Evolutionary conservation across 805 yeast genomes (phyloP).

Genomic region (Ogataea zsoltii): DNA sequence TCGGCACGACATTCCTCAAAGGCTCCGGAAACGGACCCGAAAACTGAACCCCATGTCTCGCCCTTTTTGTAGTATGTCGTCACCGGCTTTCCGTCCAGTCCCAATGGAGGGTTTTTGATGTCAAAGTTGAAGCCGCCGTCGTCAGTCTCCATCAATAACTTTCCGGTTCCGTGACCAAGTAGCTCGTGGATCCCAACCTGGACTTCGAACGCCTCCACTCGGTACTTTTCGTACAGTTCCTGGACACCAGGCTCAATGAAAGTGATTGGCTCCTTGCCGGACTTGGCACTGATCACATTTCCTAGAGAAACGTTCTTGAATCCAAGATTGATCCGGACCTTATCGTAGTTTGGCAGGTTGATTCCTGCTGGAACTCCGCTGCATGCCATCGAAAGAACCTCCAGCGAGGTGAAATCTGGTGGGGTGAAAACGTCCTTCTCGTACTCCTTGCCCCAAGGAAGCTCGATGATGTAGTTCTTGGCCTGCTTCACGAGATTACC

Average conservation of each 20-base stretch:
- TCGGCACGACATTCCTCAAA: slow-evolving; percentile 95
- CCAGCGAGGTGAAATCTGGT: slow-evolving; percentile 90
- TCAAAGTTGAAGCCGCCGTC: slow-evolving; percentile 76
- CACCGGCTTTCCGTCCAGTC: slow-evolving; percentile 61
- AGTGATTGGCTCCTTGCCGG: slow-evolving; percentile 66
- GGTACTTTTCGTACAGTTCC: slow-evolving; percentile 64
- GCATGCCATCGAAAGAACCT: slow-evolving; percentile 86
- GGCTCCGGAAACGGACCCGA: slow-evolving; percentile 81
- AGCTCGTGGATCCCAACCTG: slow-evolving; percentile 93
- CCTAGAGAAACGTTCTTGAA: slow-evolving; percentile 90
- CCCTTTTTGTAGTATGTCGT: slow-evolving; percentile 72
- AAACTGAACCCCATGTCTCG: slow-evolving; percentile 88
- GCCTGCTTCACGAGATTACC: slow-evolving; percentile 69
- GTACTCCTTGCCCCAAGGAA: slow-evolving; percentile 77
- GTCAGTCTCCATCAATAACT: slow-evolving; percentile 58
- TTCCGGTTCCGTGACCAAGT: slow-evolving; percentile 91
- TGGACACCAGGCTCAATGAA: slow-evolving; percentile 57
- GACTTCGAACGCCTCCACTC: slow-evolving; percentile 84
- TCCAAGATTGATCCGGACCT: slow-evolving; percentile 78
- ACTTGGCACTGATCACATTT: slow-evolving; percentile 75
- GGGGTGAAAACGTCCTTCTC: slow-evolving; percentile 88
- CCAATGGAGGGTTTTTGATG: slow-evolving; percentile 57
- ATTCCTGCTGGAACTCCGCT: slow-evolving; percentile 93
- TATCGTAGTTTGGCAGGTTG: slow-evolving; percentile 91
- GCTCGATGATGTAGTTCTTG: slow-evolving; percentile 55